Conservation (phyloP, 2,329 filamentous ascomycete genomes). For the Aspergillus costaricaensis region DNA sequence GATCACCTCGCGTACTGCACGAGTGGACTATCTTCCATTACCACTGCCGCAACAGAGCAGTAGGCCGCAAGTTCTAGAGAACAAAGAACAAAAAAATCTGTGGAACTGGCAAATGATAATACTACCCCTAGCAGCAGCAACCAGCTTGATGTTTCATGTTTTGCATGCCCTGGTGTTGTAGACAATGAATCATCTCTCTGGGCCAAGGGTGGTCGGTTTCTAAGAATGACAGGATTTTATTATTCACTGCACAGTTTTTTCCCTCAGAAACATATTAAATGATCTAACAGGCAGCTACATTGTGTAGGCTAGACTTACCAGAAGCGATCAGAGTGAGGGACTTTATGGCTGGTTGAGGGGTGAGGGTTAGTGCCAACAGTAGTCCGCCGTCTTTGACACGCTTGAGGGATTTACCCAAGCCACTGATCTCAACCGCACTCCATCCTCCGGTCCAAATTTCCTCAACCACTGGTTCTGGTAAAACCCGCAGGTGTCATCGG, state of each 20-base stretch:
- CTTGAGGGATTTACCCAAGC: slow-evolving; percentile 9
- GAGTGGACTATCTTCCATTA: slow-evolving; percentile 6
- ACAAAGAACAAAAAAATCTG: not conserved
- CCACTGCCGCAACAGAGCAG: not conserved
- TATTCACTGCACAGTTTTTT: not conserved
- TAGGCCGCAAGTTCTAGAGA: too few relatives aligned
- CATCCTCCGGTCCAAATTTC: not conserved
- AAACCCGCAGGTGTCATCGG: not conserved
- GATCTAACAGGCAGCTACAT: not conserved
- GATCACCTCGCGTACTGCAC: slow-evolving; percentile 2
- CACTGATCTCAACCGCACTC: slow-evolving; percentile 5
- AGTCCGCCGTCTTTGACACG: not conserved
- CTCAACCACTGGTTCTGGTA: not conserved
- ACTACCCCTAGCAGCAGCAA: not conserved
- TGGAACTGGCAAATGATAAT: not conserved
- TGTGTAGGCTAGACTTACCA: not conserved
- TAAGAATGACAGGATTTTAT: not conserved
- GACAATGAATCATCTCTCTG: not conserved
- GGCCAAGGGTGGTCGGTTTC: not conserved
- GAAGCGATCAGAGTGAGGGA: not conserved
- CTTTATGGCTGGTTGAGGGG: not conserved
- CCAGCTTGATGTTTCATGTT: not conserved
- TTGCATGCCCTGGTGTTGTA: not conserved
- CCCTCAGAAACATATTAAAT: too few relatives aligned
- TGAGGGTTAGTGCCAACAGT: not conserved